Evolutionary conservation across 2,329 filamentous ascomycete species (phyloP), one percentile per base, ranked within the genome.

Genomic region (Hawksworthiomyces lignivorus): DNA sequence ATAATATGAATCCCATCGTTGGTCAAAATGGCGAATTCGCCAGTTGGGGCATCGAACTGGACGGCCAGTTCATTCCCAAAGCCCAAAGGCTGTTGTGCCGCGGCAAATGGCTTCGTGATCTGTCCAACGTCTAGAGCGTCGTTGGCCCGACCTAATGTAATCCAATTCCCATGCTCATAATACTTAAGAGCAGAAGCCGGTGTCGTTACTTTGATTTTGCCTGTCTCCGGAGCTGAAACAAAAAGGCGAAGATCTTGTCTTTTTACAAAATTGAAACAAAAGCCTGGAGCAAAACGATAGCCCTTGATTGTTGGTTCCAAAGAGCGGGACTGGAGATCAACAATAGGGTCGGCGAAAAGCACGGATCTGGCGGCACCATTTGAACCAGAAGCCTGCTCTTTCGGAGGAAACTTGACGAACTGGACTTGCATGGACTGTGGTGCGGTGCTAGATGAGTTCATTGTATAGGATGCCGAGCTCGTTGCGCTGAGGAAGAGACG

Each of bases 401-500:
- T 61, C 0, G 92, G 92, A 1, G 94, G 92, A 45, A 95, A 94
- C 57, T 92, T 94, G 62, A 98, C 87, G 56, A 94, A 92, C 52
- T 94, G 84, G n/a, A 96, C 80, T 61, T 96, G 89, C 87, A 98
- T 96, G 62, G 87, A 96, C 53, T 86, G 89, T 1, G 92, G 89
- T 1, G 85, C 80, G 44, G 71, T 61, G 45, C 72, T 81, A 7
- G 76, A 72, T 17, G 75, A 70, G 12, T 72, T 73, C 22, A 77
- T 70, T 59, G 72, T 75, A 64, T 82, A 81, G 0, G 72, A 84
- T 2, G 79, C 77, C 15, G 87, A 83, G 49, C 83, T 84, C 0
- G 88, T 95, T 5, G 90, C 87, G 56, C 88, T 97, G 41, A 98
- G 73, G 59, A 92, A 97, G 5, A 98, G 77, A 18, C 92, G 80